Evolutionary conservation across 139 green algal species (phyloP).

Genomic region (Tetratostichococcus sp.): DNA sequence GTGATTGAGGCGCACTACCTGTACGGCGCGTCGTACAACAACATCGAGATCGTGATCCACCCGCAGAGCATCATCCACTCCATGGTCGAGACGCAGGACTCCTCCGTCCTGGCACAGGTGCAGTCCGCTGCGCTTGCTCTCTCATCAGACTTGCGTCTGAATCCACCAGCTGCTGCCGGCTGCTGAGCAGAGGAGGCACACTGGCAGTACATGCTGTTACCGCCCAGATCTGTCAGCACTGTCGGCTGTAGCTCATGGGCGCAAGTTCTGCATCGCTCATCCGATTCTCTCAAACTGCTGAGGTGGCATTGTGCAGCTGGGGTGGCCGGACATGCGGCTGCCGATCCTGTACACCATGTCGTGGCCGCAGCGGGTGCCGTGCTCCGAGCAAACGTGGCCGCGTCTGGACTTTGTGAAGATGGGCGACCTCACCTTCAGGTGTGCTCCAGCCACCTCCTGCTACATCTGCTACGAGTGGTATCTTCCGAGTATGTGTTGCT

Average conservation of each 20-base stretch:
- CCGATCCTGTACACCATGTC: constrained; percentile 99
- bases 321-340: constrained; percentile 98
- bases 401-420: constrained; percentile 92
- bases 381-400: constrained; percentile 86
- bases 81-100: constrained; percentile 98
- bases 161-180: no score
- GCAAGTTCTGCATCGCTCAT: no score
- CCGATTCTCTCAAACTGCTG: no score
- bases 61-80: constrained; percentile 99
- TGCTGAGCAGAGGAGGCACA: no score
- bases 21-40: constrained; percentile 92
- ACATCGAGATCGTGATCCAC: constrained; percentile 99
- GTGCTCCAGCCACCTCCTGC: background rate
- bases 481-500: no score
- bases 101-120: constrained; percentile 90
- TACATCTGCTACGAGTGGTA: no score
- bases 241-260: no score
- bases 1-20: constrained; percentile 99
- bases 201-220: no score
- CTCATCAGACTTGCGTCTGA: no score
- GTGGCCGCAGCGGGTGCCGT: constrained; percentile 86
- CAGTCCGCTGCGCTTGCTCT: background rate
- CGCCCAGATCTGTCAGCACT: no score
- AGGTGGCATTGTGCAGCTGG: constrained; percentile 80
- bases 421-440: constrained; percentile 87